Conservation (phyloP, 345 rosid genomes). For the Rhodamnia argentea region DNA sequence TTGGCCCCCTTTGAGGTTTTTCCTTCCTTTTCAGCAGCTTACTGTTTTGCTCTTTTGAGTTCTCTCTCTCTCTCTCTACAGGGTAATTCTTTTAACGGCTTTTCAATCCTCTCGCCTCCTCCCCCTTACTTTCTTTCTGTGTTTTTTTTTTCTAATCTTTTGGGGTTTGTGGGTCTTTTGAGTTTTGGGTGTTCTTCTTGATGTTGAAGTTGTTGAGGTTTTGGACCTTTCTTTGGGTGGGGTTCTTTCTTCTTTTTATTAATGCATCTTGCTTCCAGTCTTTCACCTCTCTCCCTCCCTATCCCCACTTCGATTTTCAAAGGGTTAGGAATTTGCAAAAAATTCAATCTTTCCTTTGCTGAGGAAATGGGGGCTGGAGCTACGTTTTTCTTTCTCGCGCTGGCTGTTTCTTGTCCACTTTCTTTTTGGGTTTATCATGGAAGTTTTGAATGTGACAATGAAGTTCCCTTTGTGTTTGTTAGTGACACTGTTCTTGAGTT, state of each 20-base stretch:
- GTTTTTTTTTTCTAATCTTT: background rate
- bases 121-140: background rate
- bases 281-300: background rate
- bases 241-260: background rate
- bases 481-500: background rate
- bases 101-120: background rate
- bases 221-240: conserved; percentile 28
- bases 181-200: conserved; percentile 24
- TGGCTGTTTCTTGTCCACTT: background rate
- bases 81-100: background rate
- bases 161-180: conserved; percentile 18
- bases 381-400: background rate
- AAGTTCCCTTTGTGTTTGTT: conserved; percentile 2
- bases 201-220: conserved; percentile 41
- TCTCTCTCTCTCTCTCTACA: background rate
- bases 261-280: background rate
- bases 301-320: background rate
- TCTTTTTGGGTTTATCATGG: background rate
- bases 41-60: background rate
- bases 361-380: background rate
- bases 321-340: background rate
- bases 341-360: background rate
- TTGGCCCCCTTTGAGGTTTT: background rate
- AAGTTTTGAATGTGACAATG: conserved; percentile 8
- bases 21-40: background rate